A percentile compares a stretch with the other conserved stretches of the same genome.
Evolutionary conservation across 345 rosid species (phyloP).

Genomic region (Rhodamnia rubescens): DNA sequence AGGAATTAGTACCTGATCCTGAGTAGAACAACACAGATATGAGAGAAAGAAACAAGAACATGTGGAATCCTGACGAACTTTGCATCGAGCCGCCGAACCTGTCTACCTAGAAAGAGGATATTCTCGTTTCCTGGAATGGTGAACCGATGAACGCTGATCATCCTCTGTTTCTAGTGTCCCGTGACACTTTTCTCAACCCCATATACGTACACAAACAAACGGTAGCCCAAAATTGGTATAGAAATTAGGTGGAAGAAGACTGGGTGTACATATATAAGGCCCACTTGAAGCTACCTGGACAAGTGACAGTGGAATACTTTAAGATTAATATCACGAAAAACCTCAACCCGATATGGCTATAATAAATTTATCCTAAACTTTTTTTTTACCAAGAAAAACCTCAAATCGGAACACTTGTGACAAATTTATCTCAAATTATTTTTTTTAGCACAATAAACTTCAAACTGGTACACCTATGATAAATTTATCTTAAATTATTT

Average conservation of each 20-base stretch:
- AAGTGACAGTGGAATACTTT: not conserved
- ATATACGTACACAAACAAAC: not conserved
- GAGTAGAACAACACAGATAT: not conserved
- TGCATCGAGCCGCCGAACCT: not conserved
- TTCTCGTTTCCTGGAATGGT: not conserved
- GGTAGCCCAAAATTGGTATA: not conserved
- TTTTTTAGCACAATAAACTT: too few species aligned
- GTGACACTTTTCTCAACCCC: constrained; percentile 6
- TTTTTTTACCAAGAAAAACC: too few species aligned
- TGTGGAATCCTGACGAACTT: not conserved
- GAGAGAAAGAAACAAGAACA: not conserved
- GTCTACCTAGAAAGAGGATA: not conserved
- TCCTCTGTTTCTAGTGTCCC: not conserved
- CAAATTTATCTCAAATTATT: too few species aligned
- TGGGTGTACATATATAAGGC: not conserved
- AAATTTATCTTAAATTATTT: too few species aligned
- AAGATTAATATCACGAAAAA: too few species aligned
- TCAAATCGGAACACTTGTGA: too few species aligned
- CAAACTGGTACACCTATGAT: too few species aligned
- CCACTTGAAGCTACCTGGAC: not conserved
- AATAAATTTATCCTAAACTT: too few species aligned
- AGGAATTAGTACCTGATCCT: not conserved
- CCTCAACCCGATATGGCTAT: too few species aligned
- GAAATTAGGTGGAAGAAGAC: not conserved
- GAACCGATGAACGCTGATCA: not conserved